phyloP scores from a whole-genome alignment of 345 rosid species.

The Citrus trifoliata region DNA sequence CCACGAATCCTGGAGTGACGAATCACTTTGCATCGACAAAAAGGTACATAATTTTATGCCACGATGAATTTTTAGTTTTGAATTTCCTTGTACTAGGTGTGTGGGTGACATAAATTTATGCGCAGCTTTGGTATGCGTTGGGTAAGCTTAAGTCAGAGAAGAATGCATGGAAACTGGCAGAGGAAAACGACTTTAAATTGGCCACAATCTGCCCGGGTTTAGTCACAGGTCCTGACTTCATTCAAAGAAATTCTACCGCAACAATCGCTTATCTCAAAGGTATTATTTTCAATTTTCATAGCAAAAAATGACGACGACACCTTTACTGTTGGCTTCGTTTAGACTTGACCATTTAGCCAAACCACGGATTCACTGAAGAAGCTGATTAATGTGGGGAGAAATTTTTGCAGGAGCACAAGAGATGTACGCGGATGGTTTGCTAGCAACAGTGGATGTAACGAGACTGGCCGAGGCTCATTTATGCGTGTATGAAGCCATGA shows the following conservation, averaged over 20 bases:
- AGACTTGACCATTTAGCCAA: no score
- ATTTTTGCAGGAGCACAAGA: constrained; percentile 50
- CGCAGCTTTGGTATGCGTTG: constrained; percentile 78
- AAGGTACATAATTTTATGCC: constrained; percentile 39
- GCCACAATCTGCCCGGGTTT: constrained; percentile 68
- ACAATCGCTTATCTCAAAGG: constrained; percentile 72
- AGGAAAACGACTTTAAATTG: constrained; percentile 49
- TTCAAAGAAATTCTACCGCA: constrained; percentile 51
- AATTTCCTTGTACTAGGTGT: background rate
- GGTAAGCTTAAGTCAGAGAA: constrained; percentile 93
- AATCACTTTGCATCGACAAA: constrained; percentile 57
- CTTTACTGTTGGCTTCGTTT: no score
- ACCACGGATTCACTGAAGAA: no score
- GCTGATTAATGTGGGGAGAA: background rate
- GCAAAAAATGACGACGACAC: no score
- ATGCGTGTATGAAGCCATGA: constrained; percentile 54
- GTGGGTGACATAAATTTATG: background rate
- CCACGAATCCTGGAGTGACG: constrained; percentile 81
- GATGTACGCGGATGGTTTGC: constrained; percentile 52
- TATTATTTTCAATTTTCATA: background rate
- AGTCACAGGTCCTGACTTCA: constrained; percentile 58
- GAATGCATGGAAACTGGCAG: constrained; percentile 58
- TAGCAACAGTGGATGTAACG: constrained; percentile 60
- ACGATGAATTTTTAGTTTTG: no score
- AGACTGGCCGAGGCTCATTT: constrained; percentile 69